Percentiles rank a stretch among this genome's conserved stretches.
phyloP scores from a whole-genome alignment of 768 basidiomycete species.

The Termitomyces sp. region DNA sequence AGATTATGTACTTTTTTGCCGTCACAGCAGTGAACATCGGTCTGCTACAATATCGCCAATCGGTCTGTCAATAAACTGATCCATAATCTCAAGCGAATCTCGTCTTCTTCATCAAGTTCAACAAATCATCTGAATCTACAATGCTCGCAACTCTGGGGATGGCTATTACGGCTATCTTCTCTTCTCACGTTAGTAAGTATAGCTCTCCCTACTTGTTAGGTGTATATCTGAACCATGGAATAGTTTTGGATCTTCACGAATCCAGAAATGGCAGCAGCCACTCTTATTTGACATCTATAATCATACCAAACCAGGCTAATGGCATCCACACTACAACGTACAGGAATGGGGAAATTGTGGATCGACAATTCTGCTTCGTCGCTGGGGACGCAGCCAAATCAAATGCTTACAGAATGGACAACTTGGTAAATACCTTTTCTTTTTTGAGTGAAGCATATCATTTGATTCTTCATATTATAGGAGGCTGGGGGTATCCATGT shows the following conservation, averaged over 20 bases:
- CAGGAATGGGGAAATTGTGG: slow-evolving; percentile 11
- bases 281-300: slow-evolving; percentile 8
- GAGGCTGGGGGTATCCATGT: slow-evolving; percentile 12
- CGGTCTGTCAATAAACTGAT: background rate
- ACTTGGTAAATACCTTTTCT: slow-evolving; percentile 2
- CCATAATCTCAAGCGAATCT: slow-evolving; percentile 13
- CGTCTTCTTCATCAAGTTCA: slow-evolving; percentile 17
- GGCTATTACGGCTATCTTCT: slow-evolving; percentile 17
- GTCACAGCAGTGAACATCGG: slow-evolving; percentile 16
- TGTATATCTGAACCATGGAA: background rate
- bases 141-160: slow-evolving; percentile 21
- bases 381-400: slow-evolving; percentile 8
- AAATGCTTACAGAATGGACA: slow-evolving; percentile 12
- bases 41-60: slow-evolving; percentile 1
- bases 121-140: slow-evolving; percentile 15
- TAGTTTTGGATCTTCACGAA: slow-evolving; percentile 17
- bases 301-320: slow-evolving; percentile 3
- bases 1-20: slow-evolving; percentile 18
- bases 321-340: slow-evolving; percentile 11
- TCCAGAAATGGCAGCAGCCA: background rate
- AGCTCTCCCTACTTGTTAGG: background rate
- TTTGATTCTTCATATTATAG: background rate
- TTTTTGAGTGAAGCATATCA: background rate
- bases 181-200: slow-evolving; percentile 16
- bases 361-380: slow-evolving; percentile 11